These are phyloP conservation scores for Adansonia madagascariensis DNA, from an alignment of 441 rosid genomes.

Conservation along the genomic window DNA sequence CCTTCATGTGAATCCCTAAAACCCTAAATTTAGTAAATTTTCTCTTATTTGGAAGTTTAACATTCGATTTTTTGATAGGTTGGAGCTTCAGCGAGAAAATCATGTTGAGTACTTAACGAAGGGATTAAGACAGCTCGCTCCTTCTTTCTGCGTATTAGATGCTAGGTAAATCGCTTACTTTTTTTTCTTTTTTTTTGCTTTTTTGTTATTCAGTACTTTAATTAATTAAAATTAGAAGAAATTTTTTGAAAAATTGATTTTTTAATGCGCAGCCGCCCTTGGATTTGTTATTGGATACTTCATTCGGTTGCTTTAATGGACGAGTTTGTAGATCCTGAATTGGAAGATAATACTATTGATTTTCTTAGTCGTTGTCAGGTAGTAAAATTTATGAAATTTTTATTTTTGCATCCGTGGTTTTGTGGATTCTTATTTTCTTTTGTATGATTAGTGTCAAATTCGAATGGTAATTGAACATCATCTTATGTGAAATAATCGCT, in stretches of 20 bases:
- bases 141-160: slow-evolving; percentile 68
- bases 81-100: slow-evolving; percentile 76
- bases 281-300: slow-evolving; percentile 95
- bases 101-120: slow-evolving; percentile 66
- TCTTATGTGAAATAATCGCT: background rate
- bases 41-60: background rate
- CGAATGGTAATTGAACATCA: background rate
- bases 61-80: slow-evolving; percentile 35
- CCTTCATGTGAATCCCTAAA: slow-evolving; percentile 45
- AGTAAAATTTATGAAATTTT: slow-evolving; percentile 2
- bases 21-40: background rate
- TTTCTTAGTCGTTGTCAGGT: slow-evolving; percentile 89
- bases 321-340: slow-evolving; percentile 52
- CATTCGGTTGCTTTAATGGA: slow-evolving; percentile 87
- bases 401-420: background rate
- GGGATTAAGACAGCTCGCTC: slow-evolving; percentile 63
- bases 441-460: background rate
- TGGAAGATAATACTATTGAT: slow-evolving; percentile 50
- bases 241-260: background rate
- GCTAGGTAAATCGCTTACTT: slow-evolving; percentile 55
- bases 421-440: background rate
- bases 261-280: slow-evolving; percentile 69
- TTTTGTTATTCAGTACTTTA: background rate
- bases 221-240: slow-evolving; percentile 1
- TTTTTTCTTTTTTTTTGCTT: background rate